Evolutionary conservation across 73 alveolate species (phyloP).

Genomic region (Paramecium sexaurelia): DNA sequence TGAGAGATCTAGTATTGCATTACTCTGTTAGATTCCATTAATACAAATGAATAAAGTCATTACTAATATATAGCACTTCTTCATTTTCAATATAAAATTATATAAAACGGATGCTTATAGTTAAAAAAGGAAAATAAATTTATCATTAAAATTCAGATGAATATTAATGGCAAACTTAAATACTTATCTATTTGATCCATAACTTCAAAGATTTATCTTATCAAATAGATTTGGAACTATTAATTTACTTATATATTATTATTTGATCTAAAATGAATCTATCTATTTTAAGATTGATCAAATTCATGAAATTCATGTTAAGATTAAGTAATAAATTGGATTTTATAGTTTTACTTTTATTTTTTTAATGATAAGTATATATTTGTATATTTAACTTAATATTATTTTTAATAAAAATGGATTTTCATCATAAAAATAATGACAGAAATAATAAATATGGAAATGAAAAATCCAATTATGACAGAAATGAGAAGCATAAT

Average conservation of each 20-base stretch:
- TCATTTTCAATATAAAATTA: neutral
- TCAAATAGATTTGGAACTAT: too few species aligned
- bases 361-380: neutral
- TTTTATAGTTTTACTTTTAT: neutral
- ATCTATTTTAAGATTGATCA: too few species aligned
- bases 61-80: neutral
- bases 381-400: neutral
- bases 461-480: neutral
- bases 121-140: neutral
- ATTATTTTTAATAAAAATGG: neutral
- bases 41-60: neutral
- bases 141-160: neutral
- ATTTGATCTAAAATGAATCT: too few species aligned
- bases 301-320: neutral
- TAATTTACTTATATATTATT: too few species aligned
- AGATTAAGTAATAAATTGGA: too few species aligned
- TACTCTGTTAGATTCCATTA: neutral
- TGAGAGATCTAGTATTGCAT: neutral
- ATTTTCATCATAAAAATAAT: constrained; percentile 14
- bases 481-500: neutral
- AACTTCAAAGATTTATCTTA: neutral
- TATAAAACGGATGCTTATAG: constrained; percentile 27
- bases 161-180: neutral
- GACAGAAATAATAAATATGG: neutral
- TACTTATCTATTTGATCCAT: neutral